Evolutionary conservation across 768 basidiomycete genomes (phyloP), one percentile per base, ranked within the genome.

Genomic region (Grammothele lineata): DNA sequence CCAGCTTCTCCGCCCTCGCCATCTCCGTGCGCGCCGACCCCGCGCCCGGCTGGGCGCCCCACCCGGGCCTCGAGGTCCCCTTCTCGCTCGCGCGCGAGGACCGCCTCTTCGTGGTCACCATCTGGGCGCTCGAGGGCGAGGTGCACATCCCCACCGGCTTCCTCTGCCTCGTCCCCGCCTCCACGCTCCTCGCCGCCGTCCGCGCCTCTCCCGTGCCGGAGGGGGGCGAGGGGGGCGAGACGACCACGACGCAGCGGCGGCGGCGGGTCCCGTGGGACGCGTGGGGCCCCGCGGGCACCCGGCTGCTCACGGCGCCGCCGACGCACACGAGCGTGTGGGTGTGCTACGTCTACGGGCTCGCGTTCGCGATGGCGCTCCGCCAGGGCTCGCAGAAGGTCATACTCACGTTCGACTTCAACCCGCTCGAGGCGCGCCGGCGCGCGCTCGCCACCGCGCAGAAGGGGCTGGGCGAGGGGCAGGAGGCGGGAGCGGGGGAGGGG

Each of bases 1-100:
- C 56, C 1, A 54, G 44, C 48, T 61, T 65, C 14, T 57, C 46
- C 18, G 54, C 66, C 9, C 45, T 67, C 41, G 60, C 57, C 26
- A 62, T 79, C 37, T 62, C 69, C 33, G 66, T 83, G 21, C 78
- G 76, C 30, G 74, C 76, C 23, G 79, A 82, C 57, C 78, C 80
- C 21, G 63, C 74, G n/a, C 72, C 76, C 4, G 55, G 56, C 27
- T 80, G 75, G 71, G 52, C 51, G 17, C 72, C 73, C 33, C 56
- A 63, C 44, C 39, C 58, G 18, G 57, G 62, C 12, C 54, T 61
- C 14, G 50, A 54, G 27, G 67, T 70, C n/a, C 80, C 80, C 1
- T 83, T 81, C 61, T 66, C 67, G 35, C 62, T 66, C 12, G 70
- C 74, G 21, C 56, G 59, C 27, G 49, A 65, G 10, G 64, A 74